Base-by-base conservation (phyloP, 495 filamentous ascomycete genomes). In the Penicillium bialowiezense region DNA sequence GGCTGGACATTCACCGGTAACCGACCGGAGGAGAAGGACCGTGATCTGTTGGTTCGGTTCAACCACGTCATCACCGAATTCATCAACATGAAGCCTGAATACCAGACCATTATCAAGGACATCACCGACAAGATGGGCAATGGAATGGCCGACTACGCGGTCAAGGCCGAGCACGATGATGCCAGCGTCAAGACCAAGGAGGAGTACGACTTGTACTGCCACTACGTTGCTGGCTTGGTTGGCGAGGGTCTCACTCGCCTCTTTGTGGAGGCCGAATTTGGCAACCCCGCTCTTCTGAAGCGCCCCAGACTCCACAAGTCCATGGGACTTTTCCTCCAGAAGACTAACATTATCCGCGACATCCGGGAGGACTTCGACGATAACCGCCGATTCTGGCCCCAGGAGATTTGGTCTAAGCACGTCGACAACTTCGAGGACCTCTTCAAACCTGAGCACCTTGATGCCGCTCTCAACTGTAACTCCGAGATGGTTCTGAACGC, bases 281-380 rank as follows among this genome's bases (percentile, higher is more conserved):
- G 91, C 28, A 97, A 97, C 71, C 83, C 89, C 1, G 85, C 84
- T 21, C 76, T 98, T 31, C 68, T 93, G 38, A 77, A 89, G 40
- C 86, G 90, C 18, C 82, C 84, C 31, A 75, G 87, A 46, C 80
- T 98, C 14, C 85, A 90, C 44, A 93, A 96, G 69, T 89, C 88
- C 34, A 98, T 98, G 93, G 93, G 93, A 31, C 87, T 95, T 51
- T 95, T 97, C 70, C 69, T 98, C 17, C 93, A 98, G 66, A 96
- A 98, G 80, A 95, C 88, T 23, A 98, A 97, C 75, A 96, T 97
- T 68, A 97, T 98, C 62, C 88, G 93, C 58, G 93, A 97, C 64
- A 79, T 97, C 45, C 82, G 84, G 58, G 93, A 98, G 62, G 93
- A 98, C 60, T 82, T 83, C 35, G 80, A 89, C 41, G 93, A 98